Evolutionary conservation across 345 rosid species (phyloP).

Genomic region (Salix exigua): DNA sequence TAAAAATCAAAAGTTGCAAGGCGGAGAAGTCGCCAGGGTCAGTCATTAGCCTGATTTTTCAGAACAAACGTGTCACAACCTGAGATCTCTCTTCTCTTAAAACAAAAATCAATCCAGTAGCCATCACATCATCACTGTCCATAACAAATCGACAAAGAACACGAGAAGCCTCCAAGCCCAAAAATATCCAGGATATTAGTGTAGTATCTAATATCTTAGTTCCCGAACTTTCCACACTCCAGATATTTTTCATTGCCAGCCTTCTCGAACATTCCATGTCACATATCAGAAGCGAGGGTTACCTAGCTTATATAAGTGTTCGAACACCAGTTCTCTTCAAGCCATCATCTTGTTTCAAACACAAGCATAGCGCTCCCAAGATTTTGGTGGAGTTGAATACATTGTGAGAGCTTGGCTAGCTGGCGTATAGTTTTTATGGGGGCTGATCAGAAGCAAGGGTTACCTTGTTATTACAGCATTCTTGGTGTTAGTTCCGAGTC

Average conservation of each 20-base stretch:
- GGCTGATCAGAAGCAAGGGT: slow-evolving; percentile 10
- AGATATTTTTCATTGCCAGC: too few species aligned
- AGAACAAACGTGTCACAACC: not conserved
- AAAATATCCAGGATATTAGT: not conserved
- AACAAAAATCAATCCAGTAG: not conserved
- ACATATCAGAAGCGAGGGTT: too few species aligned
- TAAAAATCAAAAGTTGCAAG: not conserved
- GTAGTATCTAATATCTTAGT: not conserved
- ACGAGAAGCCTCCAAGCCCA: not conserved
- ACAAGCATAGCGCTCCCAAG: too few species aligned
- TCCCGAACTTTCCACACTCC: not conserved
- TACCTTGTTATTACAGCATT: slow-evolving; percentile 38
- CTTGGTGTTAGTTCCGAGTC: slow-evolving; percentile 43
- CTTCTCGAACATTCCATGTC: too few species aligned
- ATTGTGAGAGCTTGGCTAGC: not conserved
- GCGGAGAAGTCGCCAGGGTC: not conserved
- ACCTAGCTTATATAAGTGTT: too few species aligned
- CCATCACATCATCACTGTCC: not conserved
- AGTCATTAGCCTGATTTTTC: not conserved
- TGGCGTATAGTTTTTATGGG: not conserved
- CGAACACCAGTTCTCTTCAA: too few species aligned
- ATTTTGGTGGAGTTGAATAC: not conserved
- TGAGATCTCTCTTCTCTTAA: not conserved
- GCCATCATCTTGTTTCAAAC: too few species aligned
- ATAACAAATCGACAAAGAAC: not conserved